Evolutionary conservation across 805 yeast genomes (phyloP).

Genomic region (Saturnispora galanensis): DNA sequence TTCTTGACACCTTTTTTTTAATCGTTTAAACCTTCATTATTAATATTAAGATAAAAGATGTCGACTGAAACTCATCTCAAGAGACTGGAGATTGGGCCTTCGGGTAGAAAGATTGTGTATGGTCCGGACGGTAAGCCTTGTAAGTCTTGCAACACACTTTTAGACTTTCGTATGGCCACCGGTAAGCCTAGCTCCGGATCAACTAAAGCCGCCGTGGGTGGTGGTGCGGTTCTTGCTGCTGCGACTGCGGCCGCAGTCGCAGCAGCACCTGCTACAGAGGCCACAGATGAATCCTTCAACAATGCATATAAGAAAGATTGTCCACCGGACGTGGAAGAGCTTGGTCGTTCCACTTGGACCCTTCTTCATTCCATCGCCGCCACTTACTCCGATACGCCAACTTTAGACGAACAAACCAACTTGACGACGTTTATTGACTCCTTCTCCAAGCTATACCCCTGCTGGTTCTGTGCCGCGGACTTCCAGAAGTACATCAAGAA

Average conservation of each 20-base stretch:
- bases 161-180: conserved; percentile 66
- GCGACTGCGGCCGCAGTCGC: conserved; percentile 14
- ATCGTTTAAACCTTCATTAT: background rate
- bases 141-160: conserved; percentile 75
- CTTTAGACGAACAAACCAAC: conserved; percentile 52
- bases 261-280: conserved; percentile 12
- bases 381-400: conserved; percentile 66
- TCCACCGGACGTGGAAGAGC: conserved; percentile 77
- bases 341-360: conserved; percentile 91
- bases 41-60: background rate
- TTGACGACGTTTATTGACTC: conserved; percentile 58
- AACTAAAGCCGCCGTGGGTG: conserved; percentile 10
- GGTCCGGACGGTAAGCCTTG: conserved; percentile 97
- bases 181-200: conserved; percentile 15
- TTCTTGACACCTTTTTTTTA: conserved; percentile 1
- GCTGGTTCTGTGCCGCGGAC: conserved; percentile 88
- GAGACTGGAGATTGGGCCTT: conserved; percentile 40
- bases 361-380: conserved; percentile 87
- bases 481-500: conserved; percentile 51
- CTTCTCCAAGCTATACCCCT: conserved; percentile 80
- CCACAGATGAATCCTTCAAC: conserved; percentile 12
- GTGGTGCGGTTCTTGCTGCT: conserved; percentile 3
- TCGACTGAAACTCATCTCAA: conserved; percentile 3
- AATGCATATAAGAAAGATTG: conserved; percentile 37
- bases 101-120: conserved; percentile 61